phyloP scores from a whole-genome alignment of 2,329 filamentous ascomycete genomes.

The Thelonectria rubi region DNA sequence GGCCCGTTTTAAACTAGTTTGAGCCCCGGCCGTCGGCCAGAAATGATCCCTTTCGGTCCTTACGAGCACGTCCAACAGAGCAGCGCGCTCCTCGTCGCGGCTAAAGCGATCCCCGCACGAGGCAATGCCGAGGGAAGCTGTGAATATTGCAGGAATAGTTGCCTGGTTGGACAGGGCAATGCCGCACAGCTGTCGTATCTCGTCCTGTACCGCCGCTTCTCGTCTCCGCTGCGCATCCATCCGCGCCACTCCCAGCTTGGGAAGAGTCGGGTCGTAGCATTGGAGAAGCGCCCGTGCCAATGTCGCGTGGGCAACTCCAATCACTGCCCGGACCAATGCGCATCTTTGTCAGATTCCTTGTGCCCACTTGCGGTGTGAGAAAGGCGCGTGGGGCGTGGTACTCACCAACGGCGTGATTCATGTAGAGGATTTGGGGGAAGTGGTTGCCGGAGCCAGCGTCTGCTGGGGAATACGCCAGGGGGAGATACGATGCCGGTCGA shows the following conservation, averaged over 20 bases:
- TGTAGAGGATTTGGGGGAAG: conserved; percentile 68
- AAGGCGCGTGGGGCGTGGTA: conserved; percentile 4
- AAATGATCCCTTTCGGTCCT: conserved; percentile 60
- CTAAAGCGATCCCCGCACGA: conserved; percentile 60
- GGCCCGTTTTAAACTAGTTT: conserved; percentile 56
- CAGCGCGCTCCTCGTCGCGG: conserved; percentile 56
- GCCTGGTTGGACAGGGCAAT: conserved; percentile 65
- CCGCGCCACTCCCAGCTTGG: conserved; percentile 55
- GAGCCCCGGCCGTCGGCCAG: conserved; percentile 60
- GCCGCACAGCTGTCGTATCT: conserved; percentile 65
- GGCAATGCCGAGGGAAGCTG: conserved; percentile 63
- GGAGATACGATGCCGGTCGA: conserved; percentile 61
- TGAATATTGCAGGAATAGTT: conserved; percentile 65
- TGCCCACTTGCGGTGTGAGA: neutral
- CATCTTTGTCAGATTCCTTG: neutral
- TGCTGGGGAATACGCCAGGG: conserved; percentile 58
- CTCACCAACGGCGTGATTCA: conserved; percentile 63
- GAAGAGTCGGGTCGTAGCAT: conserved; percentile 64
- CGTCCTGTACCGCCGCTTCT: conserved; percentile 54
- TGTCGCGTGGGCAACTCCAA: conserved; percentile 68
- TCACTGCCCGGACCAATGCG: conserved; percentile 53
- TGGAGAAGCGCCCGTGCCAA: conserved; percentile 65
- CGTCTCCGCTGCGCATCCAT: conserved; percentile 40
- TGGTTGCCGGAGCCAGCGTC: conserved; percentile 46
- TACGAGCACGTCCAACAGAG: conserved; percentile 56